Conservation (phyloP, 371 early-diverging fungal species). For the Rhizomucor pusillus region DNA sequence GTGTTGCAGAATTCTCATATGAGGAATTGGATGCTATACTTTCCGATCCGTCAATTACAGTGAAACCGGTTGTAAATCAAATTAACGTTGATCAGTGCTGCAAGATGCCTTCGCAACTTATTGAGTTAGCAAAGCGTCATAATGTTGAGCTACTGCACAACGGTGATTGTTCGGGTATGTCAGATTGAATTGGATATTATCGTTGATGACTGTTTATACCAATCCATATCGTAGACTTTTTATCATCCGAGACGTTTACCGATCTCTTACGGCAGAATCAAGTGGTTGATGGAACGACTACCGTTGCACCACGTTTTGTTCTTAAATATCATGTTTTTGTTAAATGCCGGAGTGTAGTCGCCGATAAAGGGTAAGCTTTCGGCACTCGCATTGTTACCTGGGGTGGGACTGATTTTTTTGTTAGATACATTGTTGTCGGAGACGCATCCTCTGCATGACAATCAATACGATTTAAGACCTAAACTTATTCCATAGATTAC, state of each 20-base stretch:
- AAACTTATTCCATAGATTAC: too few species aligned
- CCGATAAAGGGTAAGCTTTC: constrained; percentile 50
- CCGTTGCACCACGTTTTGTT: constrained; percentile 41
- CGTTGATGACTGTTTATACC: constrained; percentile 4
- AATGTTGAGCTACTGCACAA: constrained; percentile 49
- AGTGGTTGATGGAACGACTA: constrained; percentile 10
- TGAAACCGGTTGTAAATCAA: constrained; percentile 32
- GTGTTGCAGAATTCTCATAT: constrained; percentile 18
- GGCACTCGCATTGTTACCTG: neutral
- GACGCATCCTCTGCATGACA: constrained; percentile 10
- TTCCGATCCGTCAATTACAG: constrained; percentile 13
- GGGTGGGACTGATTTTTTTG: neutral
- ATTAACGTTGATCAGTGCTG: constrained; percentile 40
- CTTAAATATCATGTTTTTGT: constrained; percentile 59
- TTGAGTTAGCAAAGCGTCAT: constrained; percentile 42
- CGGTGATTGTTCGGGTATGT: constrained; percentile 48
- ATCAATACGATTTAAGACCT: neutral
- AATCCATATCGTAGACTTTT: constrained; percentile 24
- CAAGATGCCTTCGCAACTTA: constrained; percentile 44
- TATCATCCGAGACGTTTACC: constrained; percentile 29
- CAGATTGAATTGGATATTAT: neutral
- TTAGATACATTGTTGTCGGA: constrained; percentile 39
- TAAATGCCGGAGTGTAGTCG: constrained; percentile 44
- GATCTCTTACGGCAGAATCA: constrained; percentile 27
- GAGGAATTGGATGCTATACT: constrained; percentile 21